These are phyloP conservation scores for Ogataea trehalophila DNA, from an alignment of 805 yeast genomes.

Conservation along the genomic window DNA sequence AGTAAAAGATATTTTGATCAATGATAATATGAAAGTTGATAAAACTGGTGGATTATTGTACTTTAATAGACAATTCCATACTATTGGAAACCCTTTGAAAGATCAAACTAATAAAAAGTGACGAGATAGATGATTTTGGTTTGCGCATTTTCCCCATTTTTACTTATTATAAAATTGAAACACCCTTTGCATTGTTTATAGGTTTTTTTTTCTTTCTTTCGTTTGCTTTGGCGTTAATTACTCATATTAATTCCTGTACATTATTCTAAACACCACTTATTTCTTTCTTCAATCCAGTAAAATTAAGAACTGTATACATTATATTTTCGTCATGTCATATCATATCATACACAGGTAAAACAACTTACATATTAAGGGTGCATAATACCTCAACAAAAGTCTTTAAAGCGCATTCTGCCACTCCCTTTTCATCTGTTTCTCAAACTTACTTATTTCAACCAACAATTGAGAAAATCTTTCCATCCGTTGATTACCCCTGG, in stretches of 20 bases:
- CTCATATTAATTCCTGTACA: neutral
- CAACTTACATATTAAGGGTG: no score
- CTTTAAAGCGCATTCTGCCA: neutral
- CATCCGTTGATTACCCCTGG: conserved; percentile 20
- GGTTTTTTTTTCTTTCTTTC: neutral
- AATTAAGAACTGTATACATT: no score
- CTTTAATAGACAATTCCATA: conserved; percentile 58
- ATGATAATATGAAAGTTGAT: conserved; percentile 24
- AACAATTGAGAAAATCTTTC: conserved; percentile 21
- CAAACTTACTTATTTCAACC: conserved; percentile 23
- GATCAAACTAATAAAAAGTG: conserved; percentile 6
- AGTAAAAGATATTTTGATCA: conserved; percentile 51
- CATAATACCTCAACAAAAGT: neutral
- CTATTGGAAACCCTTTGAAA: conserved; percentile 24
- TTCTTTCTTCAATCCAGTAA: no score
- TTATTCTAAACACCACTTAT: no score
- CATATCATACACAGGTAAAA: neutral
- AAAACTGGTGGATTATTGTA: conserved; percentile 63
- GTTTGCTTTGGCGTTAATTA: neutral
- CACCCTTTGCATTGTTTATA: neutral
- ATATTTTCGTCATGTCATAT: neutral
- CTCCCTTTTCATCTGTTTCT: conserved; percentile 15
- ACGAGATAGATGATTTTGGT: conserved; percentile 11
- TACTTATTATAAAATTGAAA: neutral
- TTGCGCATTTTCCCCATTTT: neutral